phyloP scores from a whole-genome alignment of 306 rosid species.

The Malus domestica region ASM211411v1 NC_041805.1:15213501-15214000 shows the following conservation, averaged over 20 bases:
- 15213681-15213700: constrained; percentile 86
- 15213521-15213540: constrained; percentile 47
- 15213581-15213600: constrained; percentile 50
- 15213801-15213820: background rate
- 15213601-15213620: constrained; percentile 47
- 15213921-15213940: no score
- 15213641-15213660: constrained; percentile 90
- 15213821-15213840: background rate
- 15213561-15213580: constrained; percentile 56
- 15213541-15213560: constrained; percentile 55
- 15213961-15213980: no score
- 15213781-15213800: background rate
- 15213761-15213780: no score
- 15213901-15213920: no score
- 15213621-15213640: constrained; percentile 94
- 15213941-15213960: no score
- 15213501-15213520: constrained; percentile 33
- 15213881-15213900: no score
- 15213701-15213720: constrained; percentile 92
- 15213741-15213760: background rate
- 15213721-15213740: constrained; percentile 70
- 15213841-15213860: background rate
- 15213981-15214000: no score
- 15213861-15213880: background rate
- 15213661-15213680: constrained; percentile 89